These are phyloP conservation scores for Coemansia sp. DNA, from an alignment of 192 early-diverging fungal genomes.

Conservation along the genomic window DNA sequence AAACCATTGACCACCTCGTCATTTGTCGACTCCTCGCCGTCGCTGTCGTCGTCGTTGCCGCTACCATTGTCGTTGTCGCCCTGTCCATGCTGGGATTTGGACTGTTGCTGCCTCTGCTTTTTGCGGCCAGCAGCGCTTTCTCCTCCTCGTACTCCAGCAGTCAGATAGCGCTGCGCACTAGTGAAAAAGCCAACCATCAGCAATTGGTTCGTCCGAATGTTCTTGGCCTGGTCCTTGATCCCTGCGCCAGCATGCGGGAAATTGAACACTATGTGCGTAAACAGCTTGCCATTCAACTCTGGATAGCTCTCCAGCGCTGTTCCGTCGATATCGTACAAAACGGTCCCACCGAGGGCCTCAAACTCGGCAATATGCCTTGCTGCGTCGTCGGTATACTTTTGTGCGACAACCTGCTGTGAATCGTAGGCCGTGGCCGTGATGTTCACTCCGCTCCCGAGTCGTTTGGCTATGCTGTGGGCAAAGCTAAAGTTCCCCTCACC, in stretches of 20 bases:
- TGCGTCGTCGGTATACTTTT: constrained; percentile 73
- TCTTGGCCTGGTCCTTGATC: constrained; percentile 89
- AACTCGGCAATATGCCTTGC: constrained; percentile 59
- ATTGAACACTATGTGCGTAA: constrained; percentile 89
- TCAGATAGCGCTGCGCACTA: constrained; percentile 56
- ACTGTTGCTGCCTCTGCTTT: neutral
- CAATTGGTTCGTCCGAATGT: constrained; percentile 76
- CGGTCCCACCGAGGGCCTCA: constrained; percentile 59
- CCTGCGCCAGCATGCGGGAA: constrained; percentile 93
- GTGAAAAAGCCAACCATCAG: constrained; percentile 63
- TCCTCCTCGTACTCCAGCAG: constrained; percentile 14
- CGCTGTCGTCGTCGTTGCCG: constrained; percentile 1
- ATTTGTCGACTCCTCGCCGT: neutral
- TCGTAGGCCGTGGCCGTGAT: constrained; percentile 80
- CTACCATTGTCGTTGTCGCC: neutral
- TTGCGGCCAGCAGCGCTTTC: neutral
- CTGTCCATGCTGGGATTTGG: neutral
- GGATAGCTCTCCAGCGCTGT: constrained; percentile 62
- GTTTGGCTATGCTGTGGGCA: constrained; percentile 63
- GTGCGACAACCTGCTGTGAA: constrained; percentile 56
- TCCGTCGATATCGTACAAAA: constrained; percentile 77
- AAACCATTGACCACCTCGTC: neutral
- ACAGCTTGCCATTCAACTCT: constrained; percentile 58
- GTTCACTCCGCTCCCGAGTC: constrained; percentile 57
- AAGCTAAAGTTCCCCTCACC: constrained; percentile 97